Evolutionary conservation across 306 rosid genomes (phyloP), one percentile per base, ranked within the genome.

Genomic region (Gastrolobium villosum): DNA sequence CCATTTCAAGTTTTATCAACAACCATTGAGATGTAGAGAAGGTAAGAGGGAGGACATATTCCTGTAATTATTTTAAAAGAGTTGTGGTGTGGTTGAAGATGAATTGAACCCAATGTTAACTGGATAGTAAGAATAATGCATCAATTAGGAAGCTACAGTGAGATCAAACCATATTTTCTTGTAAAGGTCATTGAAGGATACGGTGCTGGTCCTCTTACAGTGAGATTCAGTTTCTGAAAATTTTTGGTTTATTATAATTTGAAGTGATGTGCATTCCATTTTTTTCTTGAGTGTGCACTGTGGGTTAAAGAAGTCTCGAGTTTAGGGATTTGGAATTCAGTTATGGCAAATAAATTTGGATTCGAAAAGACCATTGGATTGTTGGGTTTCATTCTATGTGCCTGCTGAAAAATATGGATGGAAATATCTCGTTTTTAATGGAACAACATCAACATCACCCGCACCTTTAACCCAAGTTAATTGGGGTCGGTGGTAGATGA

Each of bases 261-360:
- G 43, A 72, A 40, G n/a, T 14, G 45, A 74, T 59, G 44, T 60
- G 35, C 13, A 49, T 28, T 41, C 13, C 15, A 28, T 34, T 28
- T 44, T 26, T 72, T 41, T 30, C 59, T 74, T 8, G 15, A 13
- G 3, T 62, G 70, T 5, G 48, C 11, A 15, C 55, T 26, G 37
- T 43, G 61, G 72, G 60, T 74, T 61, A 59, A 43, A 41, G 36
- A 60, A n/a, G 48, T 31, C 61, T 62, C 6, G n/a, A 52, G 30
- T 45, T 15, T 26, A 39, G 65, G 77, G 63, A 1, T 62, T 62
- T 35, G 52, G 41, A 53, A 35, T 46, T 48, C 31, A 37, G 41
- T 63, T 11, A 36, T 74, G 52, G 72, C 52, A 36, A 37, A 28
- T 75, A 14, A 50, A 49, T 48, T 75, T 20, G 41, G 37, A 39